These are phyloP conservation scores for Colletotrichum theobromicola DNA, from an alignment of 2,329 filamentous ascomycete species.

Conservation along the genomic window DNA sequence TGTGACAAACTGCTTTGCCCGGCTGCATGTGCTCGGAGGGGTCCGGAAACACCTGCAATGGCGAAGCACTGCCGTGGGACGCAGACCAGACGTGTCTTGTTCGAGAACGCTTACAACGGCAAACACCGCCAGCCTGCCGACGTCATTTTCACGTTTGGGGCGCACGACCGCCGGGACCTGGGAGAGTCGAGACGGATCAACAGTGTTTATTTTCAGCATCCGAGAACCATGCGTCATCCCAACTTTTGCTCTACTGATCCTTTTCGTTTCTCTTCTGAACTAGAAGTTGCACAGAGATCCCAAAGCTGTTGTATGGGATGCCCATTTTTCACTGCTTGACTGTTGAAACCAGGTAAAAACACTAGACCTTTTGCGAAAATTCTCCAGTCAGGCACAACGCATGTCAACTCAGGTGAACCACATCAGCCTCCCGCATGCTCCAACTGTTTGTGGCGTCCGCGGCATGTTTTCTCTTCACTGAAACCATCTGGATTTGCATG, in stretches of 20 bases:
- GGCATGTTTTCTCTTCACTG: background rate
- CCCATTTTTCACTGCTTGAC: background rate
- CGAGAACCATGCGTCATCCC: background rate
- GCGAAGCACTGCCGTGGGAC: background rate
- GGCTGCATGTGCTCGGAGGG: background rate
- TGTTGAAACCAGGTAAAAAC: background rate
- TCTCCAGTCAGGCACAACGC: background rate
- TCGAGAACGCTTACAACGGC: background rate
- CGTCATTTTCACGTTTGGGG: background rate
- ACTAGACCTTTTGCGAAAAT: background rate
- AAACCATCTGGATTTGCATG: background rate
- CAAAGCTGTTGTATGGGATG: background rate
- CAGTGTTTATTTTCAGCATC: background rate
- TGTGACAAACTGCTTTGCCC: background rate
- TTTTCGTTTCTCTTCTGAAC: background rate
- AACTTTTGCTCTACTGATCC: background rate
- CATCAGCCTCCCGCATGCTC: background rate
- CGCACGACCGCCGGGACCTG: background rate
- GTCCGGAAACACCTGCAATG: background rate
- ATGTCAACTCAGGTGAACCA: background rate
- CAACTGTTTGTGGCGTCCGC: background rate
- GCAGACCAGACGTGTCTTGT: background rate
- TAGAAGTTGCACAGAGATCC: background rate
- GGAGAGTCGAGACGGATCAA: background rate
- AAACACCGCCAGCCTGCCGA: background rate